A percentile compares a stretch with the other conserved stretches of the same genome.
These are phyloP conservation scores for Volvox reticuliferus DNA, from an alignment of 139 green algal species.

Conservation along the genomic window DNA sequence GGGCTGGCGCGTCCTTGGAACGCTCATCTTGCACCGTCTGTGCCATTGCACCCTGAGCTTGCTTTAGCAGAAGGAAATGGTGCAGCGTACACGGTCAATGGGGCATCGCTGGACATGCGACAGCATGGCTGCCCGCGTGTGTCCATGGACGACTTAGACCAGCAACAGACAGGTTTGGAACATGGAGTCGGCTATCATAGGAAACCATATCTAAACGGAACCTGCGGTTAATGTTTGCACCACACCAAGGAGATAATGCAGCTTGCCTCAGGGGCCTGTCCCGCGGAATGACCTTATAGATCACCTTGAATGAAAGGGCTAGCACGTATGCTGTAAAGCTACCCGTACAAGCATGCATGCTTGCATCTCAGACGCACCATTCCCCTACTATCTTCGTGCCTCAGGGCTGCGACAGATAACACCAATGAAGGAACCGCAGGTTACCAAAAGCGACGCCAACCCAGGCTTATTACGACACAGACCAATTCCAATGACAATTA, in stretches of 20 bases:
- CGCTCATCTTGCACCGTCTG: background rate
- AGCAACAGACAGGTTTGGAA: constrained; percentile 2
- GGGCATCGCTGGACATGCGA: background rate
- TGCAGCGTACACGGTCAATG: background rate
- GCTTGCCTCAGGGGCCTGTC: no score
- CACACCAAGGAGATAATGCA: no score
- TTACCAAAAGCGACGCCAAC: background rate
- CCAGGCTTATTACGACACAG: background rate
- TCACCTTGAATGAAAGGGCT: no score
- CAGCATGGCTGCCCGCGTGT: constrained; percentile 4
- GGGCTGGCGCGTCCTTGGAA: background rate
- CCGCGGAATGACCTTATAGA: no score
- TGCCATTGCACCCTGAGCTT: background rate
- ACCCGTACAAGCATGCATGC: no score
- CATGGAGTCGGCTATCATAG: background rate
- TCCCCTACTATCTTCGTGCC: background rate
- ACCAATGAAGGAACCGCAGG: background rate
- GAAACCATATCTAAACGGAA: no score
- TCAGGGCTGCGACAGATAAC: background rate
- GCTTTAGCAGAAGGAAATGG: background rate
- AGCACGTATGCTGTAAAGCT: no score
- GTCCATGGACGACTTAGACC: constrained; percentile 28
- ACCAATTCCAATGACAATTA: background rate
- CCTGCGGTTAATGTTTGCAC: no score
- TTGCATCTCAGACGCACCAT: no score